Conservation (phyloP, 2,329 filamentous ascomycete species). For the Madurella mycetomatis region DNA sequence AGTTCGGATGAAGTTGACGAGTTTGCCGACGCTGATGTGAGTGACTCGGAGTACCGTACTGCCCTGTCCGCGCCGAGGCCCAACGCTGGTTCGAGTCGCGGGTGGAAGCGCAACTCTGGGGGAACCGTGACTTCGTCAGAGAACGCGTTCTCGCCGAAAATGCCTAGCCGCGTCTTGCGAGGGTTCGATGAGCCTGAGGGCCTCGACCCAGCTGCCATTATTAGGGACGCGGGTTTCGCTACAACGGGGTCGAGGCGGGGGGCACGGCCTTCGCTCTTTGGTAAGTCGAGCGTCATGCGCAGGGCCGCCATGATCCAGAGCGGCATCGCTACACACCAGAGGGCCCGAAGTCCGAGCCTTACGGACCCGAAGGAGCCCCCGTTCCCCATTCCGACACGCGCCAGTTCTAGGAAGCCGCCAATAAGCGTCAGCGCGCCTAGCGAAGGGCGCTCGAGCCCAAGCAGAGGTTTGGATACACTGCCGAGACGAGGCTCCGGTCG, state of each 20-base stretch:
- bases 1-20: constrained; percentile 65
- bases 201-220: constrained; percentile 18
- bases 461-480: constrained; percentile 53
- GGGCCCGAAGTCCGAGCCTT: constrained; percentile 61
- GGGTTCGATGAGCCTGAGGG: constrained; percentile 15
- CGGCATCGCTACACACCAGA: constrained; percentile 66
- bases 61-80: constrained; percentile 61
- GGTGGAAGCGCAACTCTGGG: constrained; percentile 41
- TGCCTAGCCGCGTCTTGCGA: constrained; percentile 24
- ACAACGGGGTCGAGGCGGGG: constrained; percentile 23
- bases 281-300: constrained; percentile 61
- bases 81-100: constrained; percentile 35
- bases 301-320: constrained; percentile 77
- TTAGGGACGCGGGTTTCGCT: constrained; percentile 23
- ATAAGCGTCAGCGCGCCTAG: constrained; percentile 60
- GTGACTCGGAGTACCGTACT: constrained; percentile 64
- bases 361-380: constrained; percentile 64
- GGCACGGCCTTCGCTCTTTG: constrained; percentile 30
- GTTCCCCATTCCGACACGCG: constrained; percentile 85
- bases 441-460: constrained; percentile 76
- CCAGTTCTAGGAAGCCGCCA: constrained; percentile 75
- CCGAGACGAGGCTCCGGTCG: constrained; percentile 48
- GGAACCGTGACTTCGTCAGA: constrained; percentile 42
- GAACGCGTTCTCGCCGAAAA: constrained; percentile 31
- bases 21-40: constrained; percentile 56